Evolutionary conservation across 2,329 filamentous ascomycete species (phyloP).

Genomic region (Sporothrix phasma): DNA sequence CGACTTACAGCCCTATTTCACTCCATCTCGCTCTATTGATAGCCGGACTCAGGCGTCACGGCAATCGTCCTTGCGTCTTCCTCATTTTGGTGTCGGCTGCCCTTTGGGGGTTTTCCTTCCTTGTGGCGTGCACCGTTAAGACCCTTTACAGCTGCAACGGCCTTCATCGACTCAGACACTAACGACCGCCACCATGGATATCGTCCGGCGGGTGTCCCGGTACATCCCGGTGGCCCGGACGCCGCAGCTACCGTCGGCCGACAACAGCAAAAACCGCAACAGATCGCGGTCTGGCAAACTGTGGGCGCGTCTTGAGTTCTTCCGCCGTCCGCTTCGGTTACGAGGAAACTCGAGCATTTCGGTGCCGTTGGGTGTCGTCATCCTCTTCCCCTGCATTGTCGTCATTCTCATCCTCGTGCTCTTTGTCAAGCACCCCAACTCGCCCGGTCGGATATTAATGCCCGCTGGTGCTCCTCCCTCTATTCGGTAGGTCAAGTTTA

Average conservation of each 20-base stretch:
- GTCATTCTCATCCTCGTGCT: slow-evolving; percentile 84
- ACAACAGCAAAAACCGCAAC: slow-evolving; percentile 41
- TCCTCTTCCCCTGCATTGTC: slow-evolving; percentile 86
- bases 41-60: not conserved
- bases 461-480: slow-evolving; percentile 79
- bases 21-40: not conserved
- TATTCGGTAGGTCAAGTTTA: slow-evolving; percentile 58
- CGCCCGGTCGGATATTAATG: slow-evolving; percentile 72
- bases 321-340: slow-evolving; percentile 76
- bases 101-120: not conserved
- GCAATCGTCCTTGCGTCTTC: not conserved
- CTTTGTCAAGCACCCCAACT: slow-evolving; percentile 79
- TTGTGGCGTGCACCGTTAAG: not conserved
- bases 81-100: not conserved
- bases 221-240: slow-evolving; percentile 35
- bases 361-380: slow-evolving; percentile 81
- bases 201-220: slow-evolving; percentile 46
- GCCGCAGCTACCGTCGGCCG: slow-evolving; percentile 38
- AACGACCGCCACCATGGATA: slow-evolving; percentile 39
- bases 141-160: too few relatives aligned
- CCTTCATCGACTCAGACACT: too few relatives aligned
- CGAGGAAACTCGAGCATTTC: slow-evolving; percentile 88
- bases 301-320: slow-evolving; percentile 59
- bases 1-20: not conserved
- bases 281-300: slow-evolving; percentile 30